phyloP scores from a whole-genome alignment of 768 basidiomycete genomes.

The Grammothele lineata region DNA sequence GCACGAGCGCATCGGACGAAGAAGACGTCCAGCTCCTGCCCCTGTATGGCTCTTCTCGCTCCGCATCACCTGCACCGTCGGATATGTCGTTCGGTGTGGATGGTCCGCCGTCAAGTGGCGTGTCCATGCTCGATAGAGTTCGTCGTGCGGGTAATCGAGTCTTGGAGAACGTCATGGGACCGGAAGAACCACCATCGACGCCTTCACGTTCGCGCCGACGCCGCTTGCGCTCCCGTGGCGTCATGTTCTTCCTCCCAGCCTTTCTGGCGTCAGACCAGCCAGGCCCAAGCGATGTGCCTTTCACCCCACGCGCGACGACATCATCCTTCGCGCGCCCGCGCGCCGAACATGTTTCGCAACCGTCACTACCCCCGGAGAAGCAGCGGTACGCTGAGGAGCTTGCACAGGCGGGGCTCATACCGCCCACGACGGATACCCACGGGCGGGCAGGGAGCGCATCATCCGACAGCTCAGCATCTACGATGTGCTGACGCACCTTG shows the following conservation, averaged over 20 bases:
- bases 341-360: not conserved
- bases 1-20: constrained; percentile 37
- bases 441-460: constrained; percentile 10
- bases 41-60: constrained; percentile 54
- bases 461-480: constrained; percentile 8
- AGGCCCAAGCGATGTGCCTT: constrained; percentile 20
- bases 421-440: constrained; percentile 3
- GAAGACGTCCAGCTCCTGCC: constrained; percentile 54
- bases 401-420: constrained; percentile 27
- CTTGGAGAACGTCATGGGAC: constrained; percentile 42
- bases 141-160: constrained; percentile 57
- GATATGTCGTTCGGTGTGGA: constrained; percentile 44
- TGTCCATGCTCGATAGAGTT: constrained; percentile 49
- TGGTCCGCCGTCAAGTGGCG: constrained; percentile 32
- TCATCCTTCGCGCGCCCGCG: constrained; percentile 22
- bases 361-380: constrained; percentile 42
- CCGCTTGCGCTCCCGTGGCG: constrained; percentile 45
- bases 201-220: constrained; percentile 44
- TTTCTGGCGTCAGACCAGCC: constrained; percentile 54
- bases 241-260: constrained; percentile 80
- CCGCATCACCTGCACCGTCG: constrained; percentile 53
- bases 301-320: constrained; percentile 18
- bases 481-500: constrained; percentile 1
- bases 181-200: constrained; percentile 37
- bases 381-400: constrained; percentile 33